phyloP scores from a whole-genome alignment of 192 early-diverging fungal species.

The Umbelopsis ramanniana region DNA sequence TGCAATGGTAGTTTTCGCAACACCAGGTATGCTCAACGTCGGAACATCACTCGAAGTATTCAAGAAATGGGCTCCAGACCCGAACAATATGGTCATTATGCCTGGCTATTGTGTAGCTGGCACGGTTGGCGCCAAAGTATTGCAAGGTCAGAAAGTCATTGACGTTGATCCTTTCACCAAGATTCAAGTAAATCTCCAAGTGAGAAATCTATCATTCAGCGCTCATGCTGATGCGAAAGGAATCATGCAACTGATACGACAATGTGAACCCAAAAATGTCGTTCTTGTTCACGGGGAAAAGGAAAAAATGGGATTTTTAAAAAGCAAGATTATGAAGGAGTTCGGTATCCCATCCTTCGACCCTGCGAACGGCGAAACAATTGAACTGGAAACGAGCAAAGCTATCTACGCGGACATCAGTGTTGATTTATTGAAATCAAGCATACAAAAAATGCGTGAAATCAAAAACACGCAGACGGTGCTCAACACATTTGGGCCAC shows the following conservation, averaged over 20 bases:
- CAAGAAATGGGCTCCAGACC: slow-evolving; percentile 92
- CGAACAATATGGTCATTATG: slow-evolving; percentile 96
- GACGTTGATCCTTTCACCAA: slow-evolving; percentile 78
- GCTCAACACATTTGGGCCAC: neutral
- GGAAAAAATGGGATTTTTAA: slow-evolving; percentile 83
- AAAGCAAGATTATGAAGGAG: slow-evolving; percentile 81
- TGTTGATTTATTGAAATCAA: slow-evolving; percentile 48
- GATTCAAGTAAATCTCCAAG: slow-evolving; percentile 86
- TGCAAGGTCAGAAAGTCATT: slow-evolving; percentile 87
- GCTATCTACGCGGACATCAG: slow-evolving; percentile 67
- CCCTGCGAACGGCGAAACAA: slow-evolving; percentile 85
- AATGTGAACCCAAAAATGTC: slow-evolving; percentile 87
- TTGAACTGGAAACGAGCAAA: slow-evolving; percentile 69
- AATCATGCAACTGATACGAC: slow-evolving; percentile 92
- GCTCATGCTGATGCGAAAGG: slow-evolving; percentile 98
- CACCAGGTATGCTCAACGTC: slow-evolving; percentile 97
- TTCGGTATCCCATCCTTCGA: slow-evolving; percentile 82
- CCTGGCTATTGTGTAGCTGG: slow-evolving; percentile 98
- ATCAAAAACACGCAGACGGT: neutral
- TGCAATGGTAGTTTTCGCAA: slow-evolving; percentile 95
- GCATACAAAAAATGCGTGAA: slow-evolving; percentile 29
- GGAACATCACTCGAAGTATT: slow-evolving; percentile 95
- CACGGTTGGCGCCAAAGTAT: slow-evolving; percentile 92
- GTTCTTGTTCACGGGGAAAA: slow-evolving; percentile 97
- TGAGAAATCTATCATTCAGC: slow-evolving; percentile 94